Evolutionary conservation across 306 rosid genomes (phyloP).

Genomic region (Fragaria nilgerrensis): DNA sequence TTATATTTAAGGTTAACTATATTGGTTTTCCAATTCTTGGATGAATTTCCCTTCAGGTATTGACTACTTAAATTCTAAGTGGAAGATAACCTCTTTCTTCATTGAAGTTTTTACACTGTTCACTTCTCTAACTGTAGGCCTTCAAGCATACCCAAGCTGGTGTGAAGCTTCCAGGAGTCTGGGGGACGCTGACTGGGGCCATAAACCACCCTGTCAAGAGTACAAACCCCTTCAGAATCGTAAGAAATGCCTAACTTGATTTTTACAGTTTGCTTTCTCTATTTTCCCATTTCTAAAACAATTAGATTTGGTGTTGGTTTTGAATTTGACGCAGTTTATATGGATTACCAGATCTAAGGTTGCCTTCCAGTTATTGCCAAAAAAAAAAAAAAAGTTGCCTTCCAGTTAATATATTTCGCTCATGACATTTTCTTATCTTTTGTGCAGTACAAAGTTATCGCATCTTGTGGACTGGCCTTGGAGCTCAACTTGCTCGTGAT

Average conservation of each 20-base stretch:
- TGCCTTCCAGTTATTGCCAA: slow-evolving; percentile 19
- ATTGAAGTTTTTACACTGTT: slow-evolving; percentile 9
- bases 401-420: slow-evolving; percentile 17
- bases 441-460: slow-evolving; percentile 63
- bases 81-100: not conserved
- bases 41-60: not conserved
- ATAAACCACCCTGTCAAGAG: slow-evolving; percentile 52
- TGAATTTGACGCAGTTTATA: not conserved
- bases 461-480: slow-evolving; percentile 95
- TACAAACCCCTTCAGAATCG: slow-evolving; percentile 47
- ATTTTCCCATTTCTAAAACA: not conserved
- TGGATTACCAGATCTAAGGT: not conserved
- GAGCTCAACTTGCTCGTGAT: slow-evolving; percentile 91
- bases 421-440: not conserved
- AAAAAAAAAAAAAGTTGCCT: too few relatives aligned
- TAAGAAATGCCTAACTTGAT: slow-evolving; percentile 31
- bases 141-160: slow-evolving; percentile 52
- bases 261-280: slow-evolving; percentile 19
- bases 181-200: slow-evolving; percentile 74
- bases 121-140: slow-evolving; percentile 45
- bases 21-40: not conserved
- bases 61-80: not conserved
- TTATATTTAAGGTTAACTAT: not conserved
- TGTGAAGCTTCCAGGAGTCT: slow-evolving; percentile 70
- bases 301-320: slow-evolving; percentile 1